phyloP scores from a whole-genome alignment of 805 yeast genomes.

The Sugiyamaella chiloensis region DNA sequence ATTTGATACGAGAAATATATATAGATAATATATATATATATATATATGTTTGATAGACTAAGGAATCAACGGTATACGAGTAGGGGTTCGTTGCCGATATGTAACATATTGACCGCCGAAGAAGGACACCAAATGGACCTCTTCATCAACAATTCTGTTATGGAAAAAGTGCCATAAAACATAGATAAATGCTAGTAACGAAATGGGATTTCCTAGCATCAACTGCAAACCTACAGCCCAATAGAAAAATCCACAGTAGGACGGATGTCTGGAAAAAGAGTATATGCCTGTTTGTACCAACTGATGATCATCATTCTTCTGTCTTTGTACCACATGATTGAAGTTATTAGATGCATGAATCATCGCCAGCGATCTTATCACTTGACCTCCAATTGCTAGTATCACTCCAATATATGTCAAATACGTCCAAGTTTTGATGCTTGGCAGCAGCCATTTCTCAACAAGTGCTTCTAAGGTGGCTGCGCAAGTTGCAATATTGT shows the following conservation, averaged over 20 bases:
- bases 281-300: slow-evolving; percentile 78
- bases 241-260: slow-evolving; percentile 86
- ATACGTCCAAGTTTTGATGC: neutral
- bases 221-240: slow-evolving; percentile 91
- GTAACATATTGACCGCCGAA: slow-evolving; percentile 64
- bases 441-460: neutral
- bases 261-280: slow-evolving; percentile 71
- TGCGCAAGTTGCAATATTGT: slow-evolving; percentile 52
- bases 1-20: too few relatives aligned
- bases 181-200: slow-evolving; percentile 50
- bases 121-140: slow-evolving; percentile 56
- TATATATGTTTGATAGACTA: slow-evolving; percentile 13
- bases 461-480: slow-evolving; percentile 50
- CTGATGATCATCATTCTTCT: slow-evolving; percentile 52
- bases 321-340: slow-evolving; percentile 68
- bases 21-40: neutral
- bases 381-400: slow-evolving; percentile 59
- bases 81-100: slow-evolving; percentile 50
- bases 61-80: slow-evolving; percentile 63
- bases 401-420: slow-evolving; percentile 44
- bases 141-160: slow-evolving; percentile 67
- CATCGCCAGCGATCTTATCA: slow-evolving; percentile 74
- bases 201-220: slow-evolving; percentile 61
- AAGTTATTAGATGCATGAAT: slow-evolving; percentile 81
- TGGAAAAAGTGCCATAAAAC: slow-evolving; percentile 68